Evolutionary conservation across 176 grass and related monocot species (phyloP), one percentile per base, ranked within the genome.

Genomic region (Panicum miliaceum): DNA sequence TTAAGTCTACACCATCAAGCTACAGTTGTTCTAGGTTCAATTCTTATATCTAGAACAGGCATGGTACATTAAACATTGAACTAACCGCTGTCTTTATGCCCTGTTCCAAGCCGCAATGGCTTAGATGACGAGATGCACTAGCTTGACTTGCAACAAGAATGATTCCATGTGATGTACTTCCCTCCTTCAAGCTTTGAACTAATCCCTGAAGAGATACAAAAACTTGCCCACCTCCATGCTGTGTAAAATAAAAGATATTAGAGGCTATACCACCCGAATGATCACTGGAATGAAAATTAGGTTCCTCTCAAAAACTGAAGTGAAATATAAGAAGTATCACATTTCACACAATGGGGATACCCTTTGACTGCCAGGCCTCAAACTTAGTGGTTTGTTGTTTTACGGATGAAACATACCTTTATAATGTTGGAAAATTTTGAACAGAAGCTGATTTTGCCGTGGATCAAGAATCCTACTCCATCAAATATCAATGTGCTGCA

Each of bases 141-240:
- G 92, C 90, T 75, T 91, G 80, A 45, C 77, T 92, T 75, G 89
- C 92, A 59, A 95, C 89, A 86, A 98, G 87, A 93, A 95, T 91
- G 79, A 88, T 84, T 79, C 92, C 89, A 10, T 78, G 73, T 27
- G 77, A 88, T 47, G 54, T 88, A 56, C 82, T 81, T 74, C 48
- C 68, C 72, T 75, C 75, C 47, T 89, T 91, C 80, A 98, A 83
- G 81, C 92, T 93, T 56, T 94, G 82, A 68, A 90, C 70, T 83
- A 98, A 89, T 81, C 70, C 86, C 62, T 95, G 91, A 53, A 98
- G 85, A 88, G 95, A 93, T 80, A 80, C 82, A 89, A 93, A 98
- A 59, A 98, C 91, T 91, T 87, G 88, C 75, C 92, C 92, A 84
- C 95, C 92, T 90, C 95, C 95, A 90, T 98, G 89, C 92, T 94